These are phyloP conservation scores for Clarireedia paspali DNA, from an alignment of 2,329 filamentous ascomycete species.

Conservation along the genomic window DNA sequence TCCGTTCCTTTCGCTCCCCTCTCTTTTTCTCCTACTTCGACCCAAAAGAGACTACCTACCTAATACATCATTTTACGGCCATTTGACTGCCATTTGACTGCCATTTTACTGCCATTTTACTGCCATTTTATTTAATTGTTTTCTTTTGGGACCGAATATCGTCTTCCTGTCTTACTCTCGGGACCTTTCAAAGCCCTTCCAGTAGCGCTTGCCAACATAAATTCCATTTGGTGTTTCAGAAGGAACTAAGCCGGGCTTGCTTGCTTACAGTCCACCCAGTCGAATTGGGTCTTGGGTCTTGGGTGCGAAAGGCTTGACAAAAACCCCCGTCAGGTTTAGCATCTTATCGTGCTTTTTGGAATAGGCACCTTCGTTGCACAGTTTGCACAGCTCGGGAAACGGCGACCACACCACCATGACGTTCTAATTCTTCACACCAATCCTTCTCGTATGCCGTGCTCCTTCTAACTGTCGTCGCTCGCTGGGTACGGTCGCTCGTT, in stretches of 20 bases:
- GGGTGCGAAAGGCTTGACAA: background rate
- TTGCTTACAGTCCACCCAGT: background rate
- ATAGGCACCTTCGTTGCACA: background rate
- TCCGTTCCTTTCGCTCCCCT: no score
- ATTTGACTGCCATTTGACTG: background rate
- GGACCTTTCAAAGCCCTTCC: background rate
- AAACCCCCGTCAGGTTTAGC: background rate
- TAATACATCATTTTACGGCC: background rate
- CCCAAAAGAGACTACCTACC: no score
- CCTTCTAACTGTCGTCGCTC: conserved; percentile 16
- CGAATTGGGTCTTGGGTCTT: background rate
- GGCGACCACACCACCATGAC: conserved; percentile 21
- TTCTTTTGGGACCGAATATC: background rate
- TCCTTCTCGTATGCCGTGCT: conserved; percentile 17
- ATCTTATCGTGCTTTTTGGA: background rate
- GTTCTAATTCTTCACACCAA: conserved; percentile 14
- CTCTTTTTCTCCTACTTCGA: no score
- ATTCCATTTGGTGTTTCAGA: conserved; percentile 5
- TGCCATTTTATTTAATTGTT: background rate
- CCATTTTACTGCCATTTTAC: background rate
- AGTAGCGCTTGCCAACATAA: conserved; percentile 3
- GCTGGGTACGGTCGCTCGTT: conserved; percentile 17
- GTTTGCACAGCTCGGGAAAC: background rate
- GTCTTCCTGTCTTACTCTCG: background rate
- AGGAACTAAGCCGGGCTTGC: background rate